Evolutionary conservation across 2,329 filamentous ascomycete genomes (phyloP), one percentile per base, ranked within the genome.

Genomic region (Grosmannia clavigera): DNA sequence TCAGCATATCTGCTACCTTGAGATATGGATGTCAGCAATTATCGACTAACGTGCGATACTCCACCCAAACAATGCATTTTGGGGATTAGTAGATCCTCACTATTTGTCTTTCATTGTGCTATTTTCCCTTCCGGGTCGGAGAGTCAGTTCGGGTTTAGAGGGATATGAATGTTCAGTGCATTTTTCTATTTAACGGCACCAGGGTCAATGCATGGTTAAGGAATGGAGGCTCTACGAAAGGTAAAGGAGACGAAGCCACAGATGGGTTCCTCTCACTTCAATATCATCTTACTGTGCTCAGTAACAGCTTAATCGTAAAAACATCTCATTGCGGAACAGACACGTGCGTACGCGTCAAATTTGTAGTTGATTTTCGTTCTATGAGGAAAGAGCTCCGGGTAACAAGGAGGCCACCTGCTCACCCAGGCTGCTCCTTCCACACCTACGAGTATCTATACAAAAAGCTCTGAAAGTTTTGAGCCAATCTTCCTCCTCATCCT

Each of bases 301-400:
- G 38, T 40, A 40, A 40, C 38, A 16, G 38, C 38, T 16, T 2
- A 48, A 22, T 48, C 46, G 10, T 22, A 10, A 6, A 10, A 10
- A 10, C 16, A 10, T n/a, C 19, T 16, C 4, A 40, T n/a, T 16
- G 6, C 2, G 43, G 16, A n/a, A n/a, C 14, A 46, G 7, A 58
- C 59, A 58, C 57, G 57, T 61, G 61, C 56, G 59, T 22, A n/a
- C 59, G 59, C 35, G 61, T 52, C 54, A 61, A 22, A 43, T 22
- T 61, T 56, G 58, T 38, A n/a, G 22, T 9, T n/a, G 3, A 5
- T 7, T 46, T n/a, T 55, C n/a, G 19, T 2, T 48, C 38, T 16
- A 46, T 14, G 22, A 10, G 59, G 59, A 62, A 60, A 35, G 61
- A 62, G 35, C 56, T 14, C 48, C 3, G 11, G 14, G 16, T 11